Evolutionary conservation across 2,329 filamentous ascomycete genomes (phyloP).

Genomic region (Fusarium decemcellulare): DNA sequence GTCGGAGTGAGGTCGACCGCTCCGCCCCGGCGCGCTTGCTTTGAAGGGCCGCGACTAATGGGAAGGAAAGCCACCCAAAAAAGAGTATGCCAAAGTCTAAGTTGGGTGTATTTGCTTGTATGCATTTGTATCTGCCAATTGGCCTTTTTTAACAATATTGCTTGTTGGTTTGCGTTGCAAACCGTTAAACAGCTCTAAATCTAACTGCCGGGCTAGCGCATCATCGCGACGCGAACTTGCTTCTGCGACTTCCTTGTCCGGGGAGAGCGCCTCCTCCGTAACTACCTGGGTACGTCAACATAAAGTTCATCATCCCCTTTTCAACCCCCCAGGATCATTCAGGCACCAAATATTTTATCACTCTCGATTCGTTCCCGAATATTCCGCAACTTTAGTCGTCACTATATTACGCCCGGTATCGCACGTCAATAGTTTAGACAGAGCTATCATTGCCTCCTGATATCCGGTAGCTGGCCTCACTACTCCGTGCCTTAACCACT

Average conservation of each 20-base stretch:
- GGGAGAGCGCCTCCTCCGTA: conserved; percentile 18
- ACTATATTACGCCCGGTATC: too few species aligned
- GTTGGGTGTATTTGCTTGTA: too few species aligned
- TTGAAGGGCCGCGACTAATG: neutral
- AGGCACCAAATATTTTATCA: neutral
- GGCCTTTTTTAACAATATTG: neutral
- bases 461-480: neutral
- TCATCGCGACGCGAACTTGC: conserved; percentile 35
- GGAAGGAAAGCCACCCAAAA: neutral
- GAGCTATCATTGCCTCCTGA: conserved; percentile 7
- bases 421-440: too few species aligned
- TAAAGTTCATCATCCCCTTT: conserved; percentile 1
- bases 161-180: conserved; percentile 3
- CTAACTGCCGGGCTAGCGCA: conserved; percentile 34
- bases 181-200: conserved; percentile 5
- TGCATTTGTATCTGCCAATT: neutral
- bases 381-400: neutral
- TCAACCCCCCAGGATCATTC: neutral
- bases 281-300: conserved; percentile 27
- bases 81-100: neutral
- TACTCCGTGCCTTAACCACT: neutral
- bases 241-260: conserved; percentile 33
- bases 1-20: conserved; percentile 20
- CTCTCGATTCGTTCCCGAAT: too few species aligned
- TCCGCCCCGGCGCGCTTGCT: conserved; percentile 7